Base-by-base conservation (phyloP, 805 yeast genomes). In the Myxozyma geophila region DNA sequence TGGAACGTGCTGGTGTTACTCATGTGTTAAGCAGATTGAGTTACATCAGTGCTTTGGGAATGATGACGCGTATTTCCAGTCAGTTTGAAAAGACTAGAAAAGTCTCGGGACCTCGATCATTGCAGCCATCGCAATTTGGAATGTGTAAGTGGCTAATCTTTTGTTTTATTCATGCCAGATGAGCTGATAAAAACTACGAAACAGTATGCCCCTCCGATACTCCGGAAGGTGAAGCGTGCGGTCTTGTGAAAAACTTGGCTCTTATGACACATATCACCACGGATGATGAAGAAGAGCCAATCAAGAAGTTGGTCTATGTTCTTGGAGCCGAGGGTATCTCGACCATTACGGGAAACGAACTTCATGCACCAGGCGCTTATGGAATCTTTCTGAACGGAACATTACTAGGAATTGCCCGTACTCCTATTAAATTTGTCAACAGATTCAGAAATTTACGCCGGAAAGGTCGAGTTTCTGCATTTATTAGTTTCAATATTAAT, bases 141-240 rank as follows among this genome's bases (percentile, higher is more conserved):
- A 95, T 95, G 98, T 82, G 64, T 63, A 63, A 51, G 67, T 50
- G 2, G n/a, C 7, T 19, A 15, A 47, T 47, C n/a, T 35, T 12
- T 8, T 40, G 39, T 13, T 17, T 41, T 7, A 12, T n/a, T 15
- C 5, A 37, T 28, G 37, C n/a, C n/a, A 9, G 17, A 7, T n/a
- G 12, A 10, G 28, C 13, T 10, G 21, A 33, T 53, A 54, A 35
- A 47, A 17, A 43, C 35, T 28, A 19, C 8, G 9, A 35, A 4
- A n/a, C n/a, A 63, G 64, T 95, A 64, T 95, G 99, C 81, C 91
- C 98, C 7, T 90, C 98, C 0, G 99, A 95, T 83, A 95, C 99
- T 0, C 99, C 99, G 0, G 99, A 95, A 83, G 99, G 99, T 82
- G 99, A 95, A 78, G 99, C 99, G 0, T 95, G 99, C 85, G 99